Percentiles rank a stretch among this genome's conserved stretches.
Conservation (phyloP, 495 filamentous ascomycete genomes). For the Cetradonia linearis region DNA sequence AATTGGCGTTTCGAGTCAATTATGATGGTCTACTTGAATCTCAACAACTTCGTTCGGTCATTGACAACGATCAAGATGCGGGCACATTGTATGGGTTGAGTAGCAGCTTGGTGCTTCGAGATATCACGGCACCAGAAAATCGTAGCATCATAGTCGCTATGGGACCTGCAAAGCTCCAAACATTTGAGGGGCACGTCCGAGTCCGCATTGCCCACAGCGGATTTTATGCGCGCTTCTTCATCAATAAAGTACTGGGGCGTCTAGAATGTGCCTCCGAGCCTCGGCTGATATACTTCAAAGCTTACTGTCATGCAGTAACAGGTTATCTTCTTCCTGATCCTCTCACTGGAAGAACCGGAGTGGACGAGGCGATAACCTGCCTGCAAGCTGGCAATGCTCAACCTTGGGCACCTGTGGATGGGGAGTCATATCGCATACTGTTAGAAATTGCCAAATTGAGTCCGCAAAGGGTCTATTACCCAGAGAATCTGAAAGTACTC, state of each 20-base stretch:
- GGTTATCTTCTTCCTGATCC: conserved; percentile 48
- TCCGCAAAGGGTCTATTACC: conserved; percentile 48
- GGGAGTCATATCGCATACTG: conserved; percentile 34
- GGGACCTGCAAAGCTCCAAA: conserved; percentile 28
- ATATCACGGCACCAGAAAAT: conserved; percentile 23
- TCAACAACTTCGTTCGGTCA: conserved; percentile 43
- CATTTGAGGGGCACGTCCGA: conserved; percentile 31
- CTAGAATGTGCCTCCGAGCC: conserved; percentile 26
- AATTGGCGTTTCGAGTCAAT: conserved; percentile 17
- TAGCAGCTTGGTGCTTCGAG: conserved; percentile 43
- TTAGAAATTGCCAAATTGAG: conserved; percentile 39
- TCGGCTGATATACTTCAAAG: conserved; percentile 28
- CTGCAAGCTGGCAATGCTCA: conserved; percentile 40
- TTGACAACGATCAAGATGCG: conserved; percentile 43
- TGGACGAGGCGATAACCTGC: conserved; percentile 45
- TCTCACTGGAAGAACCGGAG: conserved; percentile 49
- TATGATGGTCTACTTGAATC: conserved; percentile 31
- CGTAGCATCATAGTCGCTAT: conserved; percentile 45
- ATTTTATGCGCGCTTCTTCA: conserved; percentile 35
- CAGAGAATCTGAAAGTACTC: conserved; percentile 37
- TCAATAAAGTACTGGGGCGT: conserved; percentile 41
- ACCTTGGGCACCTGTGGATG: conserved; percentile 42
- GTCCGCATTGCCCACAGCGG: conserved; percentile 30
- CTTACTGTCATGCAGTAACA: conserved; percentile 53
- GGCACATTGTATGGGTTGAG: conserved; percentile 44